These are phyloP conservation scores for Ensete ventricosum DNA, from an alignment of 176 grass and related monocot species.

Conservation along the genomic window DNA sequence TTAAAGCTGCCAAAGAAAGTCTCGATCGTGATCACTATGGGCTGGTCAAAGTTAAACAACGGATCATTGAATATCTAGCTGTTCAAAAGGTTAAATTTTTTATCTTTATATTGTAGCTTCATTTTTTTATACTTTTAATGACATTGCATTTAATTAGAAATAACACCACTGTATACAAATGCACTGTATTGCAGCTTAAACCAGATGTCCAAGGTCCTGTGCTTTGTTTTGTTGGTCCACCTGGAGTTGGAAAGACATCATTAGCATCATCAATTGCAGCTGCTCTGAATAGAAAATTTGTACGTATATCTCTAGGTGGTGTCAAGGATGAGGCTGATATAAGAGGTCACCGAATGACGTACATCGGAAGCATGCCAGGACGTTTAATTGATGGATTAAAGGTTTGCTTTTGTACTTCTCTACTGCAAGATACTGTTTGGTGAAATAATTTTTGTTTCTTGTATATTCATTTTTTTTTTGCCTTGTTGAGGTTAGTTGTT, in stretches of 20 bases:
- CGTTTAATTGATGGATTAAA: slow-evolving; percentile 94
- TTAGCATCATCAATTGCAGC: slow-evolving; percentile 92
- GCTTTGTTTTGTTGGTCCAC: slow-evolving; percentile 94
- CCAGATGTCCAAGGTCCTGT: slow-evolving; percentile 93
- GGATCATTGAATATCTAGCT: slow-evolving; percentile 96
- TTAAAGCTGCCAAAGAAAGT: slow-evolving; percentile 87
- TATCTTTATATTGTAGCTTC: background rate
- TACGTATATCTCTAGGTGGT: slow-evolving; percentile 94
- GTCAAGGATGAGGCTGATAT: slow-evolving; percentile 99
- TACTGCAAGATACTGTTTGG: no score
- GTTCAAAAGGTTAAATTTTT: slow-evolving; percentile 65
- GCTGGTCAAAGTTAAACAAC: slow-evolving; percentile 84
- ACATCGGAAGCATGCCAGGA: slow-evolving; percentile 99
- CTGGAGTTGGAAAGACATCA: slow-evolving; percentile 98
- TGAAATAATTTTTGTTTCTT: no score
- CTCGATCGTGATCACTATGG: slow-evolving; percentile 93
- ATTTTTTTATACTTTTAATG: slow-evolving; percentile 15
- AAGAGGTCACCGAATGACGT: slow-evolving; percentile 90
- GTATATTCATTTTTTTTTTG: no score
- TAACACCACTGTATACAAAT: slow-evolving; percentile 15
- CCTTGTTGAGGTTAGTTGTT: no score
- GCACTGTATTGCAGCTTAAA: slow-evolving; percentile 62
- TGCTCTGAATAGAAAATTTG: slow-evolving; percentile 86
- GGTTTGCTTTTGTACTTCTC: slow-evolving; percentile 31
- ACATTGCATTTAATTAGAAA: background rate